Evolutionary conservation across 768 basidiomycete species (phyloP).

Genomic region (Solioccasus polychromus): DNA sequence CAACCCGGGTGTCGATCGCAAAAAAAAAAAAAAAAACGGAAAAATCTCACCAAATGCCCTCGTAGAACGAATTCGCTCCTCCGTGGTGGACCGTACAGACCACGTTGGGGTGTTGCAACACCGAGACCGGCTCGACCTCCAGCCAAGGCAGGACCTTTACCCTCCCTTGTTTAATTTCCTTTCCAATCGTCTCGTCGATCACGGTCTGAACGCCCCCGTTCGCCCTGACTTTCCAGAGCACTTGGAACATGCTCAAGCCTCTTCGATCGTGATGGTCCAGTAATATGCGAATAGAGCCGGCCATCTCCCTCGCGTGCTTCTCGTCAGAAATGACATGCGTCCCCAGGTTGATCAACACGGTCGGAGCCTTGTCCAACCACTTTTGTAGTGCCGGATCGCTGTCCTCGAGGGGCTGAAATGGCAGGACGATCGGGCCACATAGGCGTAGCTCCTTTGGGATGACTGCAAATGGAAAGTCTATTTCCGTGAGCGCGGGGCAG

Average conservation of each 20-base stretch:
- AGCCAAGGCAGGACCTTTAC: not conserved
- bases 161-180: not conserved
- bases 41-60: not conserved
- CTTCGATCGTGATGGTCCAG: not conserved
- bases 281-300: not conserved
- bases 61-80: conserved; percentile 1
- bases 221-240: not conserved
- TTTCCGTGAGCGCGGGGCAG: not conserved
- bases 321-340: not conserved
- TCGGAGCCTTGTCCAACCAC: not conserved
- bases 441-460: not conserved
- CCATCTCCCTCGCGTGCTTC: not conserved
- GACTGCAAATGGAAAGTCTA: not conserved
- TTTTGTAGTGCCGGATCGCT: not conserved
- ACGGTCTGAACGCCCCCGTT: not conserved
- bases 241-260: not conserved
- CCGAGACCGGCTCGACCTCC: not conserved
- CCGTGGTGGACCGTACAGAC: conserved; percentile 3
- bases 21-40: not conserved
- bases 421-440: not conserved
- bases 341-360: not conserved
- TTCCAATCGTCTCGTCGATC: not conserved
- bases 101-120: not conserved
- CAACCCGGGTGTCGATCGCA: not conserved
- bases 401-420: not conserved